Evolutionary conservation across 2,329 filamentous ascomycete species (phyloP).

Genomic region (Talaromyces sp.): DNA sequence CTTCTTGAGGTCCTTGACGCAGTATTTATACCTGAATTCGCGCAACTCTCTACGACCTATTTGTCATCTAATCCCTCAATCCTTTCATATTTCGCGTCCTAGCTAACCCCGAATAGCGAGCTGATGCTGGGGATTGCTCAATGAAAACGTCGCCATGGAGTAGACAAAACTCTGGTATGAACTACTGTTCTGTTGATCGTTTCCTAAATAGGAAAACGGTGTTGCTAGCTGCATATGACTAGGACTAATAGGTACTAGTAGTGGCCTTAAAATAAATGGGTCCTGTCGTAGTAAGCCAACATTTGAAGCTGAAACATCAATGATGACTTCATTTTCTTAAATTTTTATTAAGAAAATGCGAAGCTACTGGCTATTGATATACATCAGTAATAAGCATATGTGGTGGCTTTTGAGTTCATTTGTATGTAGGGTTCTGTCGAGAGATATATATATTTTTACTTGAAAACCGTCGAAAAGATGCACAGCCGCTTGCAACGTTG

Average conservation of each 20-base stretch:
- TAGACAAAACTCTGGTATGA: background rate
- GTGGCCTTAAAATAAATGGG: background rate
- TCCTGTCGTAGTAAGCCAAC: too few species aligned
- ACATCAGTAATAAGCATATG: too few species aligned
- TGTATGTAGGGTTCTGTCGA: too few species aligned
- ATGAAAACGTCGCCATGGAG: background rate
- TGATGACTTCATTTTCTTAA: too few species aligned
- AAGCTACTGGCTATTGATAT: too few species aligned
- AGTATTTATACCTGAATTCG: background rate
- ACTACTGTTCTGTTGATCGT: background rate
- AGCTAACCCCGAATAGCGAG: background rate
- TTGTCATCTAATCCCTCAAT: background rate
- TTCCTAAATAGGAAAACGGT: conserved; percentile 1
- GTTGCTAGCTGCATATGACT: conserved; percentile 2
- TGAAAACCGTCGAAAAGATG: too few species aligned
- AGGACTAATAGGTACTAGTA: background rate
- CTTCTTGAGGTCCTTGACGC: background rate
- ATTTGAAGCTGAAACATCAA: too few species aligned
- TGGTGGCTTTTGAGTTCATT: too few species aligned
- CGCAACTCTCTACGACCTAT: background rate
- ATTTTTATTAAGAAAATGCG: too few species aligned
- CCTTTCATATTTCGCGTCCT: background rate
- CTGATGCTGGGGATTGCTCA: background rate
- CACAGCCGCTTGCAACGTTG: too few species aligned
- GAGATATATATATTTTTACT: too few species aligned